A percentile compares a stretch with the other conserved stretches of the same genome.
These are phyloP conservation scores for Vitis hybrid DNA, from an alignment of 177 flowering plant genomes.

Conservation along the genomic window DNA sequence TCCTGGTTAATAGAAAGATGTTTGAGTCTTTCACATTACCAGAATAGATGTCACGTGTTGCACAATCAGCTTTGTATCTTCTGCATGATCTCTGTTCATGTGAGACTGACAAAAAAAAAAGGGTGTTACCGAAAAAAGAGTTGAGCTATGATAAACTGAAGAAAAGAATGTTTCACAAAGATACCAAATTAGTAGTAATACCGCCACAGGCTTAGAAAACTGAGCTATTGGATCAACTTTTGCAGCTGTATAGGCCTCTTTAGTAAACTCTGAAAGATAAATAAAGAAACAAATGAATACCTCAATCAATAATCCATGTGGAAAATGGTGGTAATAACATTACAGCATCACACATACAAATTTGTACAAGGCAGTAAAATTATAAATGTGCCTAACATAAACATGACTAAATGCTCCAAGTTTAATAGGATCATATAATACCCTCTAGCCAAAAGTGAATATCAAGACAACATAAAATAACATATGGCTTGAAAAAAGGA, in stretches of 20 bases:
- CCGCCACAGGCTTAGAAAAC: constrained; percentile 82
- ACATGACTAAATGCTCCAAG: background rate
- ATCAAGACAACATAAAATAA: background rate
- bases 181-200: constrained; percentile 24
- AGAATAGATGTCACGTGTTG: constrained; percentile 73
- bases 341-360: background rate
- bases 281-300: background rate
- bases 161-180: background rate
- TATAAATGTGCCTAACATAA: background rate
- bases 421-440: no score
- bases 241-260: constrained; percentile 61
- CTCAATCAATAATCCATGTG: background rate
- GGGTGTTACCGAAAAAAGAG: background rate
- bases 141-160: background rate
- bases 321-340: background rate
- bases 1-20: background rate
- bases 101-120: constrained; percentile 57
- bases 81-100: constrained; percentile 94
- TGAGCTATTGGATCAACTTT: constrained; percentile 91
- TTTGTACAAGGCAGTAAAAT: background rate
- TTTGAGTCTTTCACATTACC: constrained; percentile 34
- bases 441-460: no score
- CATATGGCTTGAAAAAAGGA: background rate
- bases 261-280: constrained; percentile 55
- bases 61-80: constrained; percentile 85